These are phyloP conservation scores for Salix koriyanagi DNA, from an alignment of 345 rosid species.

Conservation along the genomic window DNA sequence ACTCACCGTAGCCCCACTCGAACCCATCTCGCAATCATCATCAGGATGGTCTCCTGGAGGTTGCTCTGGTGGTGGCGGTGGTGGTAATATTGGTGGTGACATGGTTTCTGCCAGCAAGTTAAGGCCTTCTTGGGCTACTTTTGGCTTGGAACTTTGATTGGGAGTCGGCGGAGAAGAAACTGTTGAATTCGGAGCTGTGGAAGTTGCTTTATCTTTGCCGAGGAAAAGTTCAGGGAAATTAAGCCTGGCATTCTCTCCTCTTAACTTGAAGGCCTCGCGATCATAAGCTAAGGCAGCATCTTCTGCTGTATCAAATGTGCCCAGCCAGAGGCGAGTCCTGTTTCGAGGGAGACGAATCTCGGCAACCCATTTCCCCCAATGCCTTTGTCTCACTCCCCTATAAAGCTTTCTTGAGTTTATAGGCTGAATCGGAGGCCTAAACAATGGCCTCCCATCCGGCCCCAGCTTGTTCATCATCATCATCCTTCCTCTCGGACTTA, in stretches of 20 bases:
- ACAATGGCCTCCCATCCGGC: slow-evolving; percentile 50
- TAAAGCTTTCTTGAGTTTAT: slow-evolving; percentile 71
- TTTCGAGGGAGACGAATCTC: slow-evolving; percentile 94
- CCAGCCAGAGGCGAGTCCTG: slow-evolving; percentile 90
- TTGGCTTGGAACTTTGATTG: slow-evolving; percentile 16
- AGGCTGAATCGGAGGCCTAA: slow-evolving; percentile 62
- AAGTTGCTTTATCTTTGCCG: slow-evolving; percentile 42
- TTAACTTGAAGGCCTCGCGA: slow-evolving; percentile 77
- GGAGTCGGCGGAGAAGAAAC: slow-evolving; percentile 29
- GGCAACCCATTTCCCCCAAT: slow-evolving; percentile 99
- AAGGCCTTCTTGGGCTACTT: slow-evolving; percentile 21
- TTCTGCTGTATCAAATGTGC: slow-evolving; percentile 89
- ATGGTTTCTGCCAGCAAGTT: slow-evolving; percentile 16
- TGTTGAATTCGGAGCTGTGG: slow-evolving; percentile 27
- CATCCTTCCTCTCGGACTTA: slow-evolving; percentile 77
- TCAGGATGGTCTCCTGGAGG: slow-evolving; percentile 31
- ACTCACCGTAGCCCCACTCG: slow-evolving; percentile 28
- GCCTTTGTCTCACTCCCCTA: slow-evolving; percentile 89
- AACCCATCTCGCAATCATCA: slow-evolving; percentile 33
- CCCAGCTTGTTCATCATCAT: slow-evolving; percentile 70
- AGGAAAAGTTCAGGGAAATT: slow-evolving; percentile 81
- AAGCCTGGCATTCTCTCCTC: slow-evolving; percentile 83
- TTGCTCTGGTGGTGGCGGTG: neutral
- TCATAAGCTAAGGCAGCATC: slow-evolving; percentile 93
- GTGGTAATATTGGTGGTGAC: neutral